Conservation (phyloP, 2,329 filamentous ascomycete genomes). For the Fusarium hostae region DNA sequence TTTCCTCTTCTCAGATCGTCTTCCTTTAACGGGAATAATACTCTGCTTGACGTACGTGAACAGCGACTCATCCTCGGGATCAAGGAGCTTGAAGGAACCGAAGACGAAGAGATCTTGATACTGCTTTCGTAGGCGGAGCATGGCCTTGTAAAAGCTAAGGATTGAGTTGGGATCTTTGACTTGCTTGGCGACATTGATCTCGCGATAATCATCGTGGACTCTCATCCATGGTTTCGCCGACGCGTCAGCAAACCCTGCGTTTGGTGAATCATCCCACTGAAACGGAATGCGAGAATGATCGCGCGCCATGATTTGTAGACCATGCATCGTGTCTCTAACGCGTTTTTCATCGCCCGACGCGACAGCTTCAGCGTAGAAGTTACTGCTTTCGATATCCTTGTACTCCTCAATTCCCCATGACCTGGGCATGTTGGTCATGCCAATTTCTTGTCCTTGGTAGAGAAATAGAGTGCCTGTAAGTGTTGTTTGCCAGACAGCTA, state of each 20-base stretch:
- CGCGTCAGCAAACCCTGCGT: conserved; percentile 69
- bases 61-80: conserved; percentile 61
- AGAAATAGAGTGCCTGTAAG: conserved; percentile 66
- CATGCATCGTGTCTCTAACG: conserved; percentile 59
- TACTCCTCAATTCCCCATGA: conserved; percentile 64
- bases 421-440: conserved; percentile 66
- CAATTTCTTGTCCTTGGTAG: conserved; percentile 71
- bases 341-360: conserved; percentile 50
- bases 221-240: conserved; percentile 72
- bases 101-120: conserved; percentile 70
- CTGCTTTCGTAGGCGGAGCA: conserved; percentile 63
- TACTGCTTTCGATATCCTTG: conserved; percentile 64
- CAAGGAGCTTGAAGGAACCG: conserved; percentile 66
- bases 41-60: conserved; percentile 66
- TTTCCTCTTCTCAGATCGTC: conserved; percentile 38
- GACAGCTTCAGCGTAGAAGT: conserved; percentile 60
- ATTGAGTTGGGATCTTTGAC: conserved; percentile 59
- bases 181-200: conserved; percentile 67
- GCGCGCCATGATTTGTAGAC: conserved; percentile 67
- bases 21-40: conserved; percentile 13
- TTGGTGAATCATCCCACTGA: conserved; percentile 68
- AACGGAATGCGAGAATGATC: conserved; percentile 75
- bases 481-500: conserved; percentile 61
- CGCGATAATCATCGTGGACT: conserved; percentile 67
- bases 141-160: conserved; percentile 68